Percentiles rank a stretch among this genome's conserved stretches.
Conservation (phyloP, 805 yeast genomes). For the Yarrowia bubula region DNA sequence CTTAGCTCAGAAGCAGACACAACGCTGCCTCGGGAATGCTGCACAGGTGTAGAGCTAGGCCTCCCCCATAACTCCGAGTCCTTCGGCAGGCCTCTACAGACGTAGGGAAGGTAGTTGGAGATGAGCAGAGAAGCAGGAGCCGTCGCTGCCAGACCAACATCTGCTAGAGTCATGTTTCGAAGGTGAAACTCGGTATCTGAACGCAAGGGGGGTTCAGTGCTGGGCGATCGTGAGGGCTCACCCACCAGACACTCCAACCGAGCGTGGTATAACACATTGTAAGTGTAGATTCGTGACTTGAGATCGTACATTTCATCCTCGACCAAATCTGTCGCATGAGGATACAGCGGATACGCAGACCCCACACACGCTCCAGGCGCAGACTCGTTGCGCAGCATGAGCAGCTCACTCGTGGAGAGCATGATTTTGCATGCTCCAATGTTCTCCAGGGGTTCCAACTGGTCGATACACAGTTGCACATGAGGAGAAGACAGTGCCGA, state of each 20-base stretch:
- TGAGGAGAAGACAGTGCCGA: slow-evolving; percentile 6
- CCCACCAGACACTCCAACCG: slow-evolving; percentile 4
- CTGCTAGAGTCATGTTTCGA: slow-evolving; percentile 3
- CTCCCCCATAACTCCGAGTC: not conserved
- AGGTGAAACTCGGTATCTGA: slow-evolving; percentile 20
- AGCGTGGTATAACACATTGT: slow-evolving; percentile 11
- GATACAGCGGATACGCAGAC: not conserved
- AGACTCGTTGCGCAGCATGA: slow-evolving; percentile 1
- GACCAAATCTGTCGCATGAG: slow-evolving; percentile 31
- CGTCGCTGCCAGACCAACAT: not conserved
- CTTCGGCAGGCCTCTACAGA: not conserved
- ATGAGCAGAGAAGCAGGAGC: not conserved
- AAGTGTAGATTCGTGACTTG: slow-evolving; percentile 18
- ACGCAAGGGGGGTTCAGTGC: not conserved
- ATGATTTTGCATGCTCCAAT: not conserved
- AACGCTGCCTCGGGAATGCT: slow-evolving; percentile 1
- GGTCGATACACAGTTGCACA: slow-evolving; percentile 8
- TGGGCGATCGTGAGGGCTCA: not conserved
- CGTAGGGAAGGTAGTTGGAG: slow-evolving; percentile 14
- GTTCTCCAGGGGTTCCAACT: slow-evolving; percentile 18
- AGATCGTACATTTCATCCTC: slow-evolving; percentile 21
- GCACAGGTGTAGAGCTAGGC: not conserved
- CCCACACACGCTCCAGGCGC: not conserved
- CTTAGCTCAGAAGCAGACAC: slow-evolving; percentile 19
- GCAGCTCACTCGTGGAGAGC: not conserved